phyloP scores from a whole-genome alignment of 1,284 basidiomycete species.

The Omphalotus olearius region DNA sequence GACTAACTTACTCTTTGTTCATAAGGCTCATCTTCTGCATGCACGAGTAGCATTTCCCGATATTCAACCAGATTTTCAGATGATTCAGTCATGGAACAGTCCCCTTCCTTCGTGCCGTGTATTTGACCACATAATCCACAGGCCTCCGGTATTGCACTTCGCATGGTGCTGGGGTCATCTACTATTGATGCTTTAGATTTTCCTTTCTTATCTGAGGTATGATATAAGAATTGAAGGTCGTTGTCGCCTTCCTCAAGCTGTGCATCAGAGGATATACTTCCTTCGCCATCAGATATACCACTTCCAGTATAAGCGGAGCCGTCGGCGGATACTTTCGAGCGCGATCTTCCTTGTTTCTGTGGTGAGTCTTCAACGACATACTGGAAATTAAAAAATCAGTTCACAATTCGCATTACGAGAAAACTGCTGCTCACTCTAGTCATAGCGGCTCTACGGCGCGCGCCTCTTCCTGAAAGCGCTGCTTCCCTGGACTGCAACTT shows the following conservation, averaged over 20 bases:
- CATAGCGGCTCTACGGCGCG: constrained; percentile 61
- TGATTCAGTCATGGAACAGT: constrained; percentile 61
- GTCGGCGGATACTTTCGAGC: constrained; percentile 16
- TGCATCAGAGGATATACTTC: constrained; percentile 16
- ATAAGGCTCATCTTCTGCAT: constrained; percentile 58
- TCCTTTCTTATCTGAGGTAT: constrained; percentile 1
- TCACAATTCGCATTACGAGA: background rate
- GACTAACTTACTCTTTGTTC: constrained; percentile 50
- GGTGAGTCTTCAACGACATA: constrained; percentile 26
- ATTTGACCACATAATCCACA: constrained; percentile 62
- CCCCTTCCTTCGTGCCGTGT: constrained; percentile 40
- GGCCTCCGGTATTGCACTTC: constrained; percentile 12
- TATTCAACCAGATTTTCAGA: constrained; percentile 66
- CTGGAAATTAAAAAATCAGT: constrained; percentile 17
- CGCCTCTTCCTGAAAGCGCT: constrained; percentile 59
- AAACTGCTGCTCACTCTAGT: constrained; percentile 40
- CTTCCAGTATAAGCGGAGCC: constrained; percentile 27
- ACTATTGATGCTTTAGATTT: background rate
- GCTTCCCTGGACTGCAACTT: constrained; percentile 44
- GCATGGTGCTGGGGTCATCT: background rate
- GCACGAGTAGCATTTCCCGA: constrained; percentile 56
- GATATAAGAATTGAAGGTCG: background rate
- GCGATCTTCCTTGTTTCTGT: constrained; percentile 21
- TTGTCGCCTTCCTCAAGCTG: constrained; percentile 16
- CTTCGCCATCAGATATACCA: constrained; percentile 12